Evolutionary conservation across 2,329 filamentous ascomycete genomes (phyloP), one percentile per base, ranked within the genome.

Genomic region (Colletotrichum plurivorum): DNA sequence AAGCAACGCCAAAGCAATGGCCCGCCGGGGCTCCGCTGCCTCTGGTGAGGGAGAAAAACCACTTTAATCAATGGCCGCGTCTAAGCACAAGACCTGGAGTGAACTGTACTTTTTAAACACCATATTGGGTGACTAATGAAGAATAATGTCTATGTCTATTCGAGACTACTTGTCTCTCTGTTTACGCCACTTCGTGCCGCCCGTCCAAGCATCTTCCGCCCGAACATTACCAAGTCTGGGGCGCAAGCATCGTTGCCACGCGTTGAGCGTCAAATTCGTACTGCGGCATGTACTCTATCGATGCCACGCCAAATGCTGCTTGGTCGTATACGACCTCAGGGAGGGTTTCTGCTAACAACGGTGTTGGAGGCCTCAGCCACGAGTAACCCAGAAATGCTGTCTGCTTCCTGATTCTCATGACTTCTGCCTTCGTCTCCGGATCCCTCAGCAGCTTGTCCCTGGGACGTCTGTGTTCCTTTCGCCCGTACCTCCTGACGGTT

Each of bases 331-430:
- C 45, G 16, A 36, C 31, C 10, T 46, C 13, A 15, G 46, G 10
- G 5, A 12, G 18, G 12, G 46, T 20, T 20, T 20, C n/a, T 22
- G 22, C 46, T 25, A 10, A 10, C 31, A 9, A 36, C 4, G 13
- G 43, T 16, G n/a, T 13, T 13, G 45, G 39, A 20, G 55, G 84
- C 54, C 90, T 84, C 13, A 90, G 88, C 85, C 96, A 98, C 2
- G 93, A 94, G 78, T 99, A 99, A 1, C 95, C 95, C 70, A 97
- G 81, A 79, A 98, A 98, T 0, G 94, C 94, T 27, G 89, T 92
- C 77, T 87, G 88, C 80, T 95, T 97, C 68, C 96, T 88, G 72
- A 96, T 87, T 73, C 93, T 90, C 79, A 98, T 83, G n/a, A 92
- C 94, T 16, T 86, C 84, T 48, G 85, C 86, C 48, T 89, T 91